phyloP scores from a whole-genome alignment of 768 basidiomycete genomes.

The Mycena sanguinolenta region DNA sequence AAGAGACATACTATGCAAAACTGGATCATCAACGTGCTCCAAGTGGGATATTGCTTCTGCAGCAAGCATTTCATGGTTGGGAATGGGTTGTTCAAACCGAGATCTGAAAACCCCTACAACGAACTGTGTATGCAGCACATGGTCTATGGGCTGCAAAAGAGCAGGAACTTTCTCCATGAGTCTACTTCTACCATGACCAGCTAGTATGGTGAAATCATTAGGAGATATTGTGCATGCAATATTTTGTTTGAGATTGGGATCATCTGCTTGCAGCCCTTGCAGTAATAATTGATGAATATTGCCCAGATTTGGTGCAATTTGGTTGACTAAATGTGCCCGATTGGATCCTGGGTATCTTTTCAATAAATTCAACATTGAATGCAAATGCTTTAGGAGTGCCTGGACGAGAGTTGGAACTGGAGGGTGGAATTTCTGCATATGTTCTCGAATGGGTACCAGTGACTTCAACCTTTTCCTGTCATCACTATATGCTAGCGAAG shows the following conservation, averaged over 20 bases:
- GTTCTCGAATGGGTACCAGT: background rate
- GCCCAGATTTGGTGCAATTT: background rate
- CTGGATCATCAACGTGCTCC: background rate
- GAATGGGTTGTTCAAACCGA: background rate
- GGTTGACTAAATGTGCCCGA: slow-evolving; percentile 1
- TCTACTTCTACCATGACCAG: background rate
- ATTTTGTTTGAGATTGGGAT: background rate
- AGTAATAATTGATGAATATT: background rate
- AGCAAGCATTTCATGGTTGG: background rate
- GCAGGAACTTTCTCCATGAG: slow-evolving; percentile 8
- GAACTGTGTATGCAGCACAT: background rate
- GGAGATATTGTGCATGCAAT: background rate
- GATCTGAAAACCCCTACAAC: background rate
- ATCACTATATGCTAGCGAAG: background rate
- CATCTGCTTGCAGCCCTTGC: background rate
- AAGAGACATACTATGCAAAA: background rate
- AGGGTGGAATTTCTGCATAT: slow-evolving; percentile 1
- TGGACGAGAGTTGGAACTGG: background rate
- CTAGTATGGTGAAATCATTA: background rate
- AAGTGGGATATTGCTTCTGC: background rate
- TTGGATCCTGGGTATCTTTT: background rate
- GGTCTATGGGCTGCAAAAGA: background rate
- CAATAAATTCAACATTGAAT: background rate
- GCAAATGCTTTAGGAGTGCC: background rate
- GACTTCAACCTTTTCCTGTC: background rate